Percentiles rank a stretch among this genome's conserved stretches.
phyloP scores from a whole-genome alignment of 2,329 filamentous ascomycete species.

The Cordyceps javanica region DNA sequence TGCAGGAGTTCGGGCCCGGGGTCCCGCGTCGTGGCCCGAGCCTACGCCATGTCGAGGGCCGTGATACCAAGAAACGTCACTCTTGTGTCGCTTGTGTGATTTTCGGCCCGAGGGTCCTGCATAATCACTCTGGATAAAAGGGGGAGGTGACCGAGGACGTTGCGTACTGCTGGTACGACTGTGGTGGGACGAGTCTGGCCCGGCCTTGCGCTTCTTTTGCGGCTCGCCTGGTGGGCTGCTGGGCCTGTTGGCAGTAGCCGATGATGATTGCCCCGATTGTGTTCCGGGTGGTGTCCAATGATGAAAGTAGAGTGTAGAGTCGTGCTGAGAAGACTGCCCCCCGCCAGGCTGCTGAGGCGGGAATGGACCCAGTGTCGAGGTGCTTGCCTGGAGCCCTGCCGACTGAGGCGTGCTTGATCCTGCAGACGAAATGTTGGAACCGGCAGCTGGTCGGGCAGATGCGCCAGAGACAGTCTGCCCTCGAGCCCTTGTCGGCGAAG shows the following conservation, averaged over 20 bases:
- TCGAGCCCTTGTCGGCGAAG: constrained; percentile 44
- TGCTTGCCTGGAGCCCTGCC: constrained; percentile 28
- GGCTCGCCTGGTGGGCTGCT: constrained; percentile 71
- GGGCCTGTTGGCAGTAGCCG: constrained; percentile 55
- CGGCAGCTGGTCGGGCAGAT: constrained; percentile 30
- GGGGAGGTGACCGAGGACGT: constrained; percentile 28
- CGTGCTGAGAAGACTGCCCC: constrained; percentile 44
- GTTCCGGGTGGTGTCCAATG: constrained; percentile 82
- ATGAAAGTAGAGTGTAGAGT: constrained; percentile 76
- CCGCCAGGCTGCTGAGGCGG: constrained; percentile 6
- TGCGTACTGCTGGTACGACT: constrained; percentile 21
- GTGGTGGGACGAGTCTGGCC: constrained; percentile 31
- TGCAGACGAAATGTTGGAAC: constrained; percentile 36
- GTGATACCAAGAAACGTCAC: constrained; percentile 32
- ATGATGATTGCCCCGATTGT: constrained; percentile 42
- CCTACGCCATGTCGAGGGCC: constrained; percentile 18
- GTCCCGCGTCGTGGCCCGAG: neutral
- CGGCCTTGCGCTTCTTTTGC: constrained; percentile 78
- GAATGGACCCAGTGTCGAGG: constrained; percentile 9
- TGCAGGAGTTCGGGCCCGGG: constrained; percentile 5
- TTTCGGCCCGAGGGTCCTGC: constrained; percentile 19
- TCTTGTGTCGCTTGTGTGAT: constrained; percentile 30
- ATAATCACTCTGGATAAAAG: constrained; percentile 23
- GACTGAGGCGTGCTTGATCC: constrained; percentile 39
- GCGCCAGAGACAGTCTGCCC: constrained; percentile 42